Conservation (phyloP, 2,329 filamentous ascomycete genomes). For the Aphanoascus verrucosus region DNA sequence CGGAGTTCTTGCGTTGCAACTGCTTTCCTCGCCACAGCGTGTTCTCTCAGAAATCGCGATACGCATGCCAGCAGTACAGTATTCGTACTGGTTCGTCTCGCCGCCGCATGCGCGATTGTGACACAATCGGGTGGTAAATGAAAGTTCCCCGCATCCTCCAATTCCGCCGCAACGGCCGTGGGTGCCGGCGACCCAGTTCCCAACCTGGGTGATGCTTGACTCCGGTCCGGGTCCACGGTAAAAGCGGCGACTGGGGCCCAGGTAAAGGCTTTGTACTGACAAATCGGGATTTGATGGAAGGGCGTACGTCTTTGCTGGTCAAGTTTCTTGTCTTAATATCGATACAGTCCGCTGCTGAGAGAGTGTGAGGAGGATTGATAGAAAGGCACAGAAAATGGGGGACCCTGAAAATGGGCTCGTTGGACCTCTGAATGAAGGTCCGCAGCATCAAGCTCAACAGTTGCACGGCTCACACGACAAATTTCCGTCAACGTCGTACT, state of each 20-base stretch:
- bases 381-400: not conserved
- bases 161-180: not conserved
- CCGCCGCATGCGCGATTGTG: too few species aligned
- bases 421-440: not conserved
- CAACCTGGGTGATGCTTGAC: too few species aligned
- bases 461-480: not conserved
- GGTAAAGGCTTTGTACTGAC: too few species aligned
- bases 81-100: too few species aligned
- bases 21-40: too few species aligned
- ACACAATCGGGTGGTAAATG: too few species aligned
- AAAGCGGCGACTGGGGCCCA: not conserved
- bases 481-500: not conserved
- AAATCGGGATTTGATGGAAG: too few species aligned
- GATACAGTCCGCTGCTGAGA: not conserved
- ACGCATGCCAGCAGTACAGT: too few species aligned
- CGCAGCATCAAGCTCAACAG: not conserved
- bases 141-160: not conserved
- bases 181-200: too few species aligned
- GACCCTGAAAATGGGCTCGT: not conserved
- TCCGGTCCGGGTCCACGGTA: too few species aligned
- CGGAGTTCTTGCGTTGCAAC: too few species aligned
- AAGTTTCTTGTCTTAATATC: not conserved
- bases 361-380: not conserved
- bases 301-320: not conserved
- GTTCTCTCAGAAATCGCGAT: too few species aligned